Evolutionary conservation across 352 stramenopile genomes (phyloP).

Genomic region (Globisporangium abappressorium): DNA sequence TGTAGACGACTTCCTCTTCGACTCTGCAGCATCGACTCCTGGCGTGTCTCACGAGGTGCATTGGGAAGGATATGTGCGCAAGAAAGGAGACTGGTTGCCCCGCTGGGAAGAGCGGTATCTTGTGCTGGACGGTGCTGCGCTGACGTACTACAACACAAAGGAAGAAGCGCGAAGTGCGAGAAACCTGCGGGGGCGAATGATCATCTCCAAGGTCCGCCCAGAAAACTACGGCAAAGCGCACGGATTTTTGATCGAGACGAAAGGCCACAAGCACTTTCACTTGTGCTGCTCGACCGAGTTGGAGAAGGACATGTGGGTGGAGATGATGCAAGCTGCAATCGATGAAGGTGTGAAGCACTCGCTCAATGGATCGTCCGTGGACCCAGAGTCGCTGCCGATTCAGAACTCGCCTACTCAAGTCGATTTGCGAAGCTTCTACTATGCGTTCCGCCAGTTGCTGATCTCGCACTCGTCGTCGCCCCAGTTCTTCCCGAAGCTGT

Average conservation of each 20-base stretch:
- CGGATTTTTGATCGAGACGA: conserved; percentile 85
- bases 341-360: conserved; percentile 58
- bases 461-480: conserved; percentile 87
- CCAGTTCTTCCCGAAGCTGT: conserved; percentile 88
- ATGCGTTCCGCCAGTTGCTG: conserved; percentile 82
- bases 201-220: conserved; percentile 70
- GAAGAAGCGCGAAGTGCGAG: conserved; percentile 78
- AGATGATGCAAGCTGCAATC: conserved; percentile 90
- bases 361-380: conserved; percentile 23
- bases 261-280: conserved; percentile 87
- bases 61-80: conserved; percentile 87
- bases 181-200: conserved; percentile 82
- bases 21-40: conserved; percentile 35
- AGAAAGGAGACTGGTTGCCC: conserved; percentile 89
- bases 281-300: conserved; percentile 83
- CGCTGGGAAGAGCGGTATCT: conserved; percentile 89
- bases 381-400: conserved; percentile 31
- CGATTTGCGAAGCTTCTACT: conserved; percentile 84
- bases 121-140: conserved; percentile 75
- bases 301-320: conserved; percentile 90
- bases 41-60: conserved; percentile 70
- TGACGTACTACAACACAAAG: conserved; percentile 89
- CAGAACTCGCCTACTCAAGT: conserved; percentile 73
- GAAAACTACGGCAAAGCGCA: conserved; percentile 89
- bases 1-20: conserved; percentile 25